Evolutionary conservation across 345 rosid species (phyloP).

Genomic region (Odontarrhena argentea): DNA sequence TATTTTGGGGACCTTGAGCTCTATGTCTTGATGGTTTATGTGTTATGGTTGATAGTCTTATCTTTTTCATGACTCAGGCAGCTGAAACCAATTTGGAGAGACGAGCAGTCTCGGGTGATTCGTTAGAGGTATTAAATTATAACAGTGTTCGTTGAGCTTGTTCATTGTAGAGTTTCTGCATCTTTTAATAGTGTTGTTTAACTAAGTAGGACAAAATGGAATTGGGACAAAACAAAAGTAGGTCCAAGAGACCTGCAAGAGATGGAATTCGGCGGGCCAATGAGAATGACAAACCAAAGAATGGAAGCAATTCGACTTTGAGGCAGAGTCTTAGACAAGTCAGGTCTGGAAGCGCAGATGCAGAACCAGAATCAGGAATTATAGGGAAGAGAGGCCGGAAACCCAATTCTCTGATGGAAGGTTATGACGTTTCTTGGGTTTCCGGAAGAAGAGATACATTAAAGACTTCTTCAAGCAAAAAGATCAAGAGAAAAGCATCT

Average conservation of each 20-base stretch:
- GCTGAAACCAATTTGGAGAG: conserved; percentile 10
- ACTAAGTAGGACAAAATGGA: conserved; percentile 31
- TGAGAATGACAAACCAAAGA: conserved; percentile 18
- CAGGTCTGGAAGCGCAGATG: conserved; percentile 43
- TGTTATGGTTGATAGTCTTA: conserved; percentile 9
- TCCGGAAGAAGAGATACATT: conserved; percentile 37
- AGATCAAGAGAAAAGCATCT: conserved; percentile 33
- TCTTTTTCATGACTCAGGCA: conserved; percentile 36
- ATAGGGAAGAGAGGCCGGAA: conserved; percentile 62
- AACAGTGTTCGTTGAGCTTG: not conserved
- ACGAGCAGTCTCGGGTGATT: not conserved
- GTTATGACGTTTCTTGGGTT: conserved; percentile 59
- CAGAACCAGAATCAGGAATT: conserved; percentile 39
- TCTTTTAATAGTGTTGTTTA: conserved; percentile 13
- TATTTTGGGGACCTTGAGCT: conserved; percentile 40
- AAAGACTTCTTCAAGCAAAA: conserved; percentile 36
- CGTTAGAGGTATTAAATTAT: conserved; percentile 6
- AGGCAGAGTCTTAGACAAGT: conserved; percentile 37
- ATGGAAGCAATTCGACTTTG: conserved; percentile 15
- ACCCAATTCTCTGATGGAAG: conserved; percentile 80
- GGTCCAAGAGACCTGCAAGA: conserved; percentile 28
- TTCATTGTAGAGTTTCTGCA: conserved; percentile 22
- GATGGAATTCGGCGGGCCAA: conserved; percentile 19
- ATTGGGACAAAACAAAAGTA: conserved; percentile 19
- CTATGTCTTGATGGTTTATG: conserved; percentile 7